These are phyloP conservation scores for Ambrosia hybrid DNA, from an alignment of 140 eudicot species.

Conservation along the genomic window DNA sequence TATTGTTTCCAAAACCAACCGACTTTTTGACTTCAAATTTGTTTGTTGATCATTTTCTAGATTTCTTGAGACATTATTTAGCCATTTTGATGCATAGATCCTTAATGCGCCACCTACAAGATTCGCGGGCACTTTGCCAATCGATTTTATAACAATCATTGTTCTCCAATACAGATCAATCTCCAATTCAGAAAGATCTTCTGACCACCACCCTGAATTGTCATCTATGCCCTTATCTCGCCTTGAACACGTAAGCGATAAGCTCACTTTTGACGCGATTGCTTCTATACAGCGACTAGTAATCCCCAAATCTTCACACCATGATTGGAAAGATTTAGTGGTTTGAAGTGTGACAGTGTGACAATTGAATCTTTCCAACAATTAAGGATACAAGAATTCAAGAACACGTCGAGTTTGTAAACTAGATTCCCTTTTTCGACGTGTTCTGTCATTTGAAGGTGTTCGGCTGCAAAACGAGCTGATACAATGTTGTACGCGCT, in stretches of 20 bases:
- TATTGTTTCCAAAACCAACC: constrained; percentile 66
- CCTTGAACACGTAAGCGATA: constrained; percentile 59
- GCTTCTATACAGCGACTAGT: constrained; percentile 81
- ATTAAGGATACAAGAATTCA: constrained; percentile 64
- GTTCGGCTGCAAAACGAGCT: constrained; percentile 74
- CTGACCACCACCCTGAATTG: constrained; percentile 76
- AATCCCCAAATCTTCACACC: constrained; percentile 78
- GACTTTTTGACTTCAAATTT: constrained; percentile 41
- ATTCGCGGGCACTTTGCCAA: constrained; percentile 56
- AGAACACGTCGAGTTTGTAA: constrained; percentile 70
- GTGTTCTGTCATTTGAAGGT: constrained; percentile 82
- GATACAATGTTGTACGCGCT: constrained; percentile 84
- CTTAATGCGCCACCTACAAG: constrained; percentile 74
- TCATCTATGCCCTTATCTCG: constrained; percentile 47
- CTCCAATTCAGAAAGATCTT: constrained; percentile 71
- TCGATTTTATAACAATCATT: constrained; percentile 73
- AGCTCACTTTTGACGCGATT: constrained; percentile 50
- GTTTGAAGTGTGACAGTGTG: constrained; percentile 62
- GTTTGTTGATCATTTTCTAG: constrained; percentile 33
- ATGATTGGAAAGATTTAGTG: constrained; percentile 51
- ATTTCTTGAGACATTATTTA: constrained; percentile 48
- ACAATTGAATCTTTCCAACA: constrained; percentile 85
- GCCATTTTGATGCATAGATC: constrained; percentile 73
- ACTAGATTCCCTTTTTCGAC: constrained; percentile 82
- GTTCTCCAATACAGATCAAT: constrained; percentile 85